A percentile compares a stretch with the other conserved stretches of the same genome.
phyloP scores from a whole-genome alignment of 176 grass and related monocot species.

The Bothriochloa decipiens region DNA sequence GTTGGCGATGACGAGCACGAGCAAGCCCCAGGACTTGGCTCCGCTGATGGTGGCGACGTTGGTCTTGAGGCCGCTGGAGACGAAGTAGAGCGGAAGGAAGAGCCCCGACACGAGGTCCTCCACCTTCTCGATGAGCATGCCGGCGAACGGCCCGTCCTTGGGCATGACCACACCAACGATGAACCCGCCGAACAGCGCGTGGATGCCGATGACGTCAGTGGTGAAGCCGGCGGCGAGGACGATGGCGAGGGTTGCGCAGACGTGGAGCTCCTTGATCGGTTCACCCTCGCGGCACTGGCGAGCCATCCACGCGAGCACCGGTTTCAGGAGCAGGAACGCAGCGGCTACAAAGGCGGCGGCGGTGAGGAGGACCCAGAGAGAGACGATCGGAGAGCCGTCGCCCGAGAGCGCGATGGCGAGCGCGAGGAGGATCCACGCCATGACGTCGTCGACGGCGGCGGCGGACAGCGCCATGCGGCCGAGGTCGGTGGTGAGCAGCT shows the following conservation, averaged over 20 bases:
- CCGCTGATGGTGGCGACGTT: slow-evolving; percentile 71
- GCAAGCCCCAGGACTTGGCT: slow-evolving; percentile 67
- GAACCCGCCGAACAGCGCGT: slow-evolving; percentile 72
- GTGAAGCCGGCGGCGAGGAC: slow-evolving; percentile 66
- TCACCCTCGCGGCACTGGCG: slow-evolving; percentile 54
- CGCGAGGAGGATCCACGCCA: slow-evolving; percentile 70
- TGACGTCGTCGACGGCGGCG: slow-evolving; percentile 68
- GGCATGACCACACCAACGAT: slow-evolving; percentile 67
- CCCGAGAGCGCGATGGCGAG: slow-evolving; percentile 72
- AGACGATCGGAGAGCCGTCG: slow-evolving; percentile 47
- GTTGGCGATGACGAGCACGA: slow-evolving; percentile 68
- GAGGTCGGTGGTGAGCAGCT: slow-evolving; percentile 70
- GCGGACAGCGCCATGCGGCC: slow-evolving; percentile 75
- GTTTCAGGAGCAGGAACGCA: slow-evolving; percentile 39
- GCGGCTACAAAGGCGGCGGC: slow-evolving; percentile 45
- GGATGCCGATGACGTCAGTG: slow-evolving; percentile 75
- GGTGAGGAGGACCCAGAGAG: slow-evolving; percentile 71
- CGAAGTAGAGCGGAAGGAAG: slow-evolving; percentile 86
- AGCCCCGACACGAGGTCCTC: slow-evolving; percentile 75
- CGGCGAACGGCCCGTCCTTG: slow-evolving; percentile 71
- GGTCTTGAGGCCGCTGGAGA: slow-evolving; percentile 78
- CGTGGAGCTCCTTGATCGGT: slow-evolving; percentile 60
- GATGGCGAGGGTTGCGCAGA: slow-evolving; percentile 56
- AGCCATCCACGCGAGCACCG: slow-evolving; percentile 54
- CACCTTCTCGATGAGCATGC: slow-evolving; percentile 68